Evolutionary conservation across 345 rosid species (phyloP), one percentile per base, ranked within the genome.

Genomic region (Syzygium grande): DNA sequence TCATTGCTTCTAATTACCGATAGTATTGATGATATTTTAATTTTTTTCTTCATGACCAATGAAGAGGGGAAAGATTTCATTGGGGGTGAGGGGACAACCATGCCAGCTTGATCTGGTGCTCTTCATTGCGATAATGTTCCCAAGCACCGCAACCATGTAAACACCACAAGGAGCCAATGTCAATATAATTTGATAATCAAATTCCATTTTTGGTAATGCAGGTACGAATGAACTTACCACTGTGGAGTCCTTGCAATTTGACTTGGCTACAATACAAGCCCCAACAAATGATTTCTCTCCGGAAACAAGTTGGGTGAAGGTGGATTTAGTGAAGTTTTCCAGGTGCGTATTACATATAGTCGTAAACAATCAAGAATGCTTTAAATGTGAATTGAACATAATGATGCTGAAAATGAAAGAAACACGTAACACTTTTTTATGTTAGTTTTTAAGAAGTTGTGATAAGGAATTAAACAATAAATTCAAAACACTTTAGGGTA

Each of bases 271-370:
- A 21, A 89, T 96, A 12, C 85, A 91, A 90, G 88, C 58, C 13
- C 94, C 98, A 2, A 93, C 96, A 30, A 84, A 92, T 41, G 89
- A 90, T 63, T 95, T 96, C 87, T 92, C 95, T 23, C 87, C 49
- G 0, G 87, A 91, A 94, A 94, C 85, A 93, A 92, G 88, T 91
- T 96, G 73, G 98, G 98, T 63, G 91, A 87, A 85, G 98, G 98
- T 65, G 98, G 97, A 80, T 95, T 94, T 87, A 94, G 98, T 79
- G 94, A 87, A 53, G 96, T 96, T 90, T 95, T 91, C 90, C 92
- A 91, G 94, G 96, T 93, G 88, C 1, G 21, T 63, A 7, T 12
- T 63, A 63, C 21, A 63, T 63, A 2, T 27, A 6, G 13, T 15
- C 7, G 13, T 4, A 63, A 63, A 63, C 9, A 63, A 63, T 63